Evolutionary conservation across 805 yeast genomes (phyloP).

Genomic region (Barnettozyma vustinii): DNA sequence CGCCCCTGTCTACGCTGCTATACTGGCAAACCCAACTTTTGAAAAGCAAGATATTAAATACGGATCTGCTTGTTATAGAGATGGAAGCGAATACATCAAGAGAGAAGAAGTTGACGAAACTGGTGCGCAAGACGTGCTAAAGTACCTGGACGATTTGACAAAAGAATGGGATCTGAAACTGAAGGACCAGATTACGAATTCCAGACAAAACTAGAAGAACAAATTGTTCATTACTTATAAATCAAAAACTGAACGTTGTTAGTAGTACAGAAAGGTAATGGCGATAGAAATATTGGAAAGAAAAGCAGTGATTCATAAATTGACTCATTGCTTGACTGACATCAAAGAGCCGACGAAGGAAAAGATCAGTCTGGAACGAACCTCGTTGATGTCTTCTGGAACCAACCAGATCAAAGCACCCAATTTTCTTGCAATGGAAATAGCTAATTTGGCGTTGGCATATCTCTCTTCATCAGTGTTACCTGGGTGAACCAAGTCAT

Average conservation of each 20-base stretch:
- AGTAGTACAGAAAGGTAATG: neutral
- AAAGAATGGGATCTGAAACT: constrained; percentile 71
- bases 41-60: constrained; percentile 48
- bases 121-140: constrained; percentile 63
- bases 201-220: constrained; percentile 16
- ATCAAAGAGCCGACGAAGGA: constrained; percentile 95
- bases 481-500: constrained; percentile 81
- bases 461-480: constrained; percentile 77
- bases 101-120: constrained; percentile 51
- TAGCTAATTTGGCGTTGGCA: constrained; percentile 94
- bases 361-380: constrained; percentile 85
- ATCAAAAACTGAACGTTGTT: neutral
- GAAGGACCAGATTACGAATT: constrained; percentile 60
- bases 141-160: constrained; percentile 52
- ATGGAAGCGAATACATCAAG: constrained; percentile 62
- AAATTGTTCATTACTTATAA: neutral
- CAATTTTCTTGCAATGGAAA: constrained; percentile 94
- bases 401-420: constrained; percentile 98
- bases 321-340: constrained; percentile 43
- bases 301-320: neutral
- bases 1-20: constrained; percentile 70
- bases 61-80: constrained; percentile 66
- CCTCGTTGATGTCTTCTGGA: constrained; percentile 99
- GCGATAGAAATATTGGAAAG: neutral
- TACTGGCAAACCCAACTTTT: constrained; percentile 41